Evolutionary conservation across 768 basidiomycete species (phyloP).

Genomic region (Suillus paluster): DNA sequence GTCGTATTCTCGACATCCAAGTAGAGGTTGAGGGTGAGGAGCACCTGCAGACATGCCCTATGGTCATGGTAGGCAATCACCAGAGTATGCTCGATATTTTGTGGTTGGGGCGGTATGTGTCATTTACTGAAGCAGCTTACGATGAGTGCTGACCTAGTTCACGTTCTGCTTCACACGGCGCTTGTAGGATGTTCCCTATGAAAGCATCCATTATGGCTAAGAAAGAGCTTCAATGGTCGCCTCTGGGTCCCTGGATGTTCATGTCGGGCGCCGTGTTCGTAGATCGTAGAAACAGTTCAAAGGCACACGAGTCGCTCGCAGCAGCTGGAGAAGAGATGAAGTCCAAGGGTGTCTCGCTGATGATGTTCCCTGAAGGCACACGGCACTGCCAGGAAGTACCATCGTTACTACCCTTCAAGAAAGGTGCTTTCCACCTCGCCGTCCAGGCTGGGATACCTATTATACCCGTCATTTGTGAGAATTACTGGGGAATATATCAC

Average conservation of each 20-base stretch:
- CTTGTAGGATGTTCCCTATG: conserved; percentile 75
- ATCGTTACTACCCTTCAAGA: conserved; percentile 88
- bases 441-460: conserved; percentile 90
- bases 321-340: conserved; percentile 84
- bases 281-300: conserved; percentile 78
- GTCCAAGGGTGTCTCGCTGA: conserved; percentile 68
- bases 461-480: conserved; percentile 90
- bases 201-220: conserved; percentile 91
- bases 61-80: conserved; percentile 86
- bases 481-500: conserved; percentile 89
- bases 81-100: conserved; percentile 93
- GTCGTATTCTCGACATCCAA: conserved; percentile 63
- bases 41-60: conserved; percentile 70
- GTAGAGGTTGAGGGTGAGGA: conserved; percentile 89
- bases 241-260: conserved; percentile 90
- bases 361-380: conserved; percentile 98
- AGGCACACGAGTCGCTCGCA: conserved; percentile 75
- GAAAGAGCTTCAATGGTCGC: conserved; percentile 82
- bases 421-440: conserved; percentile 97
- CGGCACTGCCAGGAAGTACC: conserved; percentile 70
- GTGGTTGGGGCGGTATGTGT: conserved; percentile 72
- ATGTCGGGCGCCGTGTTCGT: conserved; percentile 91
- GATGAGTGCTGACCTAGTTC: conserved; percentile 8
- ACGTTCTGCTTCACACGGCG: conserved; percentile 9
- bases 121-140: conserved; percentile 2